Evolutionary conservation across 768 basidiomycete species (phyloP).

Genomic region (Lactarius quietus): DNA sequence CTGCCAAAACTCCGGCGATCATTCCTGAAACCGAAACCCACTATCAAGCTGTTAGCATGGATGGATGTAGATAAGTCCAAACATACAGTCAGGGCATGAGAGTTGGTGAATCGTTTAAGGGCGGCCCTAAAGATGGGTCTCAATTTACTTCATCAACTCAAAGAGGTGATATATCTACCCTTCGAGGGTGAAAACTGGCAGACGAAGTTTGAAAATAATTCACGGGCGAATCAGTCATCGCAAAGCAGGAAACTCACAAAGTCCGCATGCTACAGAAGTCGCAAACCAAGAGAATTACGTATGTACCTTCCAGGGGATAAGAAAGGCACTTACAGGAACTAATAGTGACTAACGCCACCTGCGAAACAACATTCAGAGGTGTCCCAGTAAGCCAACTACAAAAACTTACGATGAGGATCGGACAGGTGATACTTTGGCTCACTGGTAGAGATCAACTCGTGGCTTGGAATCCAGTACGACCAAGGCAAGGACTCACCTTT

Average conservation of each 20-base stretch:
- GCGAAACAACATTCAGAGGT: not conserved
- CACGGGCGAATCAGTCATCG: not conserved
- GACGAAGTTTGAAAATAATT: not conserved
- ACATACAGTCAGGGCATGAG: not conserved
- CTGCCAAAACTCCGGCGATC: not conserved
- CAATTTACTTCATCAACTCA: not conserved
- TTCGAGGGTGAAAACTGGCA: not conserved
- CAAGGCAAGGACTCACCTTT: not conserved
- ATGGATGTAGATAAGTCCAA: not conserved
- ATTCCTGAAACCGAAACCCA: not conserved
- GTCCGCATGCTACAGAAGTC: not conserved
- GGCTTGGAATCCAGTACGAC: not conserved
- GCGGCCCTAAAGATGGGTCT: not conserved
- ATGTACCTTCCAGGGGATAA: not conserved
- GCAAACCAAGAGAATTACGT: not conserved
- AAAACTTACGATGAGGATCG: not conserved
- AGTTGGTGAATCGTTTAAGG: not conserved
- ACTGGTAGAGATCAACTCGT: not conserved
- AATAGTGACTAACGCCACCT: not conserved
- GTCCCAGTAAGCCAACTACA: not conserved
- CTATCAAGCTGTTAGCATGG: not conserved
- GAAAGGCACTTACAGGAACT: not conserved
- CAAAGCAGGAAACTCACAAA: not conserved
- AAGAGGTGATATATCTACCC: not conserved
- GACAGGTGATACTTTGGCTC: not conserved